These are phyloP conservation scores for Actinomortierella wolfii DNA, from an alignment of 371 early-diverging fungal species.

Conservation along the genomic window DNA sequence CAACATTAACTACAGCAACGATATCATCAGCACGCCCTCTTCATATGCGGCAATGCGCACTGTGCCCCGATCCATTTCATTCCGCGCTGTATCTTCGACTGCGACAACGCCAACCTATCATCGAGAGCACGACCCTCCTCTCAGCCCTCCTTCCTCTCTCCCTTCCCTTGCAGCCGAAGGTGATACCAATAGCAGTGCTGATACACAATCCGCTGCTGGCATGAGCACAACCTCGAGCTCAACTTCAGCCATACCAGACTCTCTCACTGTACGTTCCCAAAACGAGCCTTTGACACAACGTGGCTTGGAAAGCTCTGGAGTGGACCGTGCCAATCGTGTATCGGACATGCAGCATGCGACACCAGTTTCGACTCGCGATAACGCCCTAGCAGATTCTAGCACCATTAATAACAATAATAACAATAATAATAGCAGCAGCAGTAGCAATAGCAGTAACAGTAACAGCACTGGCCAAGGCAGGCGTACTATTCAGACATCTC, in stretches of 20 bases:
- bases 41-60: background rate
- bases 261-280: no score
- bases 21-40: conserved; percentile 9
- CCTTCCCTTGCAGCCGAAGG: conserved; percentile 4
- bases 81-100: background rate
- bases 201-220: background rate
- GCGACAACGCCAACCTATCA: background rate
- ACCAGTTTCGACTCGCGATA: no score
- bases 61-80: background rate
- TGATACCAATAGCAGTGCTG: background rate
- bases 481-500: background rate
- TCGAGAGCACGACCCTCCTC: background rate
- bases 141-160: no score
- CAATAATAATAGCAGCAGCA: background rate
- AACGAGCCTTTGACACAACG: no score
- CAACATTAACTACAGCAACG: conserved; percentile 3
- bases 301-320: no score
- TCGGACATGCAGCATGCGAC: no score
- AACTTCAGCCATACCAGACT: no score
- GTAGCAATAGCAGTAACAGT: conserved; percentile 3
- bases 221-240: background rate
- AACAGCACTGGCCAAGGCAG: background rate
- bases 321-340: no score
- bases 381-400: no score
- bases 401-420: no score